phyloP scores from a whole-genome alignment of 371 early-diverging fungal genomes.

The Conidiobolus incongruus region DNA sequence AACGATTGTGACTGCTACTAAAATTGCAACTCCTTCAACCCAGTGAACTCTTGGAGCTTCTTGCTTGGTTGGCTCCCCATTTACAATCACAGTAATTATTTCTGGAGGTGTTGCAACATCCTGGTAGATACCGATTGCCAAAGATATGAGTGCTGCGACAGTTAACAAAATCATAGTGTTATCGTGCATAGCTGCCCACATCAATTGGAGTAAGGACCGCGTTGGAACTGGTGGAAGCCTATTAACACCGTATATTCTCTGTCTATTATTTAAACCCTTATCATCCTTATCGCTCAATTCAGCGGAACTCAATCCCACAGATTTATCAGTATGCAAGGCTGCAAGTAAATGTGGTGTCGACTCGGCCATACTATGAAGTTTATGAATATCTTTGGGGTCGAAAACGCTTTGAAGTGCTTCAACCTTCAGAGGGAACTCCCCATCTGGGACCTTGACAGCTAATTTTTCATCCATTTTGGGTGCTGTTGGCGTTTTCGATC shows the following conservation, averaged over 20 bases:
- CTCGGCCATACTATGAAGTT: background rate
- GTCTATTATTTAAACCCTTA: constrained; percentile 11
- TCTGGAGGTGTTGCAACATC: constrained; percentile 20
- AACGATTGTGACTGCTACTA: constrained; percentile 56
- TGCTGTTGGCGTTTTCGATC: too few species aligned
- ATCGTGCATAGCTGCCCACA: constrained; percentile 67
- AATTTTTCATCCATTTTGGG: too few species aligned
- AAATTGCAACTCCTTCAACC: constrained; percentile 58
- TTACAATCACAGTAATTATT: constrained; percentile 22
- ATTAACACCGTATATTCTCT: constrained; percentile 30
- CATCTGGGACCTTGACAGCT: too few species aligned
- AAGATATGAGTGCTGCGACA: constrained; percentile 60
- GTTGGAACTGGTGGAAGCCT: constrained; percentile 34
- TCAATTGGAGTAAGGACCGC: constrained; percentile 39
- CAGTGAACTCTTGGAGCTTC: constrained; percentile 17
- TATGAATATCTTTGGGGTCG: background rate
- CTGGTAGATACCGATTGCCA: constrained; percentile 70
- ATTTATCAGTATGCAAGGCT: background rate
- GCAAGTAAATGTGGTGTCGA: background rate
- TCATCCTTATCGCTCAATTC: too few species aligned
- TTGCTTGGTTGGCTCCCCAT: background rate
- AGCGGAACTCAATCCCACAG: background rate
- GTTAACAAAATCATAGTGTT: constrained; percentile 54
- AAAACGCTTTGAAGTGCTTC: background rate
- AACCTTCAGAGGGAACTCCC: too few species aligned